Evolutionary conservation across 2,329 filamentous ascomycete genomes (phyloP), one percentile per base, ranked within the genome.

Genomic region (Aspergillus pseudotamarii): DNA sequence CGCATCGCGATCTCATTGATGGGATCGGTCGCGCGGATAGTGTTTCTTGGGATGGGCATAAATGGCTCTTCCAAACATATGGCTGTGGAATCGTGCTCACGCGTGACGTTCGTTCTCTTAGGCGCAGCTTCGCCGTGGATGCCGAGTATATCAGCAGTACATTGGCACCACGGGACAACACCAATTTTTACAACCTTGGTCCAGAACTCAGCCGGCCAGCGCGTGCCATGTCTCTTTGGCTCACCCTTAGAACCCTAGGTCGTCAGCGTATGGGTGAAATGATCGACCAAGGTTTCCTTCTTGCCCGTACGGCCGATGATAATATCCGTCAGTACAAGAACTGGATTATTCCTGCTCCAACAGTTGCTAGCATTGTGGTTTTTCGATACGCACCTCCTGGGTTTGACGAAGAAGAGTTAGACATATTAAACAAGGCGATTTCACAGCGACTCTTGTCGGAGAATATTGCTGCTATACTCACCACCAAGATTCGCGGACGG

Each of bases 41-140:
- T 55, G 58, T 73, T 11, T 61, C 71, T 2, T 72, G 69, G 71
- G 71, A 72, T 59, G 71, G 65, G 1, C 71, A 71, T 53, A 72
- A 72, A 43, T 71, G 69, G 68, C 61, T 71, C 1, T 71, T 72
- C 38, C 68, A 70, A 50, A 71, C 67, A 12, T 69, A 72, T 55
- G 69, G 69, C 2, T 73, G 70, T 58, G 72, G 71, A 1, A 66
- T 72, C 16, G 48, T 70, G 2, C 59, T 74, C 0, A 59, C 67
- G 2, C 64, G 67, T 1, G 46, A 73, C 16, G 57, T 43, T 5
- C 10, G 12, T 2, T 41, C 53, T 8, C 62, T 71, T 6, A 12
- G 14, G 3, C 45, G 57, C 4, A 70, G 66, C 48, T 73, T 73
- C 34, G 43, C 48, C 34, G 59, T 60, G 11, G 61, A 64, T 45